Conservation (phyloP, 2,329 filamentous ascomycete genomes). For the Drechslerella coelobrocha region DNA sequence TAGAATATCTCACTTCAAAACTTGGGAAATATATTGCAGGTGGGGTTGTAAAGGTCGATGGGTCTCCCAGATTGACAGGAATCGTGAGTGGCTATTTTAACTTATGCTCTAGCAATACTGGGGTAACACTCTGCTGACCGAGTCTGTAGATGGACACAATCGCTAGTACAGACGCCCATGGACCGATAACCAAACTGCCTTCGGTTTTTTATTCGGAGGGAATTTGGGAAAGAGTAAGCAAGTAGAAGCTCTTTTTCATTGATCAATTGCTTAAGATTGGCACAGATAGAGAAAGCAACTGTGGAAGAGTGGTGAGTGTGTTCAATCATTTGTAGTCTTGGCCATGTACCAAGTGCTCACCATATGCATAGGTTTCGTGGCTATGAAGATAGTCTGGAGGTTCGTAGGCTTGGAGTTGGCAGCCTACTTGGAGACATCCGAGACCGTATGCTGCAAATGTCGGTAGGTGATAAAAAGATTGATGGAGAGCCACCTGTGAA, state of each 20-base stretch:
- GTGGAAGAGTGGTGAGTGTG: slow-evolving; percentile 38
- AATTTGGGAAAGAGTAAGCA: slow-evolving; percentile 28
- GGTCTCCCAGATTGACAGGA: slow-evolving; percentile 80
- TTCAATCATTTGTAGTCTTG: background rate
- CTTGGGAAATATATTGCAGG: slow-evolving; percentile 87
- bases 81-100: slow-evolving; percentile 61
- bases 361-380: slow-evolving; percentile 71
- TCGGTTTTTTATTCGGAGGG: slow-evolving; percentile 80
- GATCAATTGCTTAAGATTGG: background rate
- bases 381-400: slow-evolving; percentile 83
- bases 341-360: background rate
- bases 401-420: slow-evolving; percentile 87
- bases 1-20: slow-evolving; percentile 79
- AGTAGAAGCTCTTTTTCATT: background rate
- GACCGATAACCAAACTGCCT: slow-evolving; percentile 77
- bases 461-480: slow-evolving; percentile 66
- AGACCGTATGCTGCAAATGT: slow-evolving; percentile 73
- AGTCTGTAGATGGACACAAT: slow-evolving; percentile 76
- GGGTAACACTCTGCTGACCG: background rate
- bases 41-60: slow-evolving; percentile 76
- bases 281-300: slow-evolving; percentile 17
- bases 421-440: slow-evolving; percentile 83
- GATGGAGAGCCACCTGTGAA: slow-evolving; percentile 56
- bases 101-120: background rate
- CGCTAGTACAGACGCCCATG: slow-evolving; percentile 86